phyloP scores from a whole-genome alignment of 1,284 basidiomycete genomes.

The Rhodotorula sp. region DNA sequence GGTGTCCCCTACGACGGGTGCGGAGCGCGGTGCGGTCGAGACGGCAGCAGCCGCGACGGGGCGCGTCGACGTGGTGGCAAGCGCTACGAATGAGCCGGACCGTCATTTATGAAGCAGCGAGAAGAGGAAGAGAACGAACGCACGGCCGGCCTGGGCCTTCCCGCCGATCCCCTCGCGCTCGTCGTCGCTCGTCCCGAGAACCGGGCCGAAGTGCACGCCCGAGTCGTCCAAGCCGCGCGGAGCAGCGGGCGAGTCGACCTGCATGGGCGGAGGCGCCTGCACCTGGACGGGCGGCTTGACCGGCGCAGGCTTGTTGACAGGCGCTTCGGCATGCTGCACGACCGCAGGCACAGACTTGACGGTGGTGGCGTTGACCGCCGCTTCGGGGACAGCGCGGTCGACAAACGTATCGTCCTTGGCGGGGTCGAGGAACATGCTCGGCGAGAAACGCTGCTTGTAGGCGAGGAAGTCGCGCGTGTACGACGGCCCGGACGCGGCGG shows the following conservation, averaged over 20 bases:
- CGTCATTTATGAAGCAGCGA: too few species aligned
- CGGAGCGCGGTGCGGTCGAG: too few species aligned
- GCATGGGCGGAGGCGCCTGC: not conserved
- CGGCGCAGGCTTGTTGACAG: not conserved
- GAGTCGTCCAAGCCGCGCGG: conserved; percentile 14
- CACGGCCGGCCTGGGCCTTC: too few species aligned
- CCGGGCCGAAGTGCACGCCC: conserved; percentile 1
- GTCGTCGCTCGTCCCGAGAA: not conserved
- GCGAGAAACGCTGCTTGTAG: not conserved
- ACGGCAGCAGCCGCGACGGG: too few species aligned
- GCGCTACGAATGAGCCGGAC: too few species aligned
- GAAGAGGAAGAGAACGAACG: too few species aligned
- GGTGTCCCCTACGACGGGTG: not conserved
- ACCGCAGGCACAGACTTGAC: not conserved
- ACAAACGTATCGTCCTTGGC: conserved; percentile 5
- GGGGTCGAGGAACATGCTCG: conserved; percentile 8
- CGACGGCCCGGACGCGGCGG: not conserved
- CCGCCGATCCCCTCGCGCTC: not conserved
- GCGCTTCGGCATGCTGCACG: not conserved
- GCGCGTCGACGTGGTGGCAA: too few species aligned
- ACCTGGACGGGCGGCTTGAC: too few species aligned
- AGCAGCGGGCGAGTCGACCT: not conserved
- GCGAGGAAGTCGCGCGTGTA: not conserved
- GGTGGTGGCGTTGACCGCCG: not conserved
- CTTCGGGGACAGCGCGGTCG: conserved; percentile 9